Base-by-base conservation (phyloP, 495 filamentous ascomycete species). In the Xylaria telfairii region DNA sequence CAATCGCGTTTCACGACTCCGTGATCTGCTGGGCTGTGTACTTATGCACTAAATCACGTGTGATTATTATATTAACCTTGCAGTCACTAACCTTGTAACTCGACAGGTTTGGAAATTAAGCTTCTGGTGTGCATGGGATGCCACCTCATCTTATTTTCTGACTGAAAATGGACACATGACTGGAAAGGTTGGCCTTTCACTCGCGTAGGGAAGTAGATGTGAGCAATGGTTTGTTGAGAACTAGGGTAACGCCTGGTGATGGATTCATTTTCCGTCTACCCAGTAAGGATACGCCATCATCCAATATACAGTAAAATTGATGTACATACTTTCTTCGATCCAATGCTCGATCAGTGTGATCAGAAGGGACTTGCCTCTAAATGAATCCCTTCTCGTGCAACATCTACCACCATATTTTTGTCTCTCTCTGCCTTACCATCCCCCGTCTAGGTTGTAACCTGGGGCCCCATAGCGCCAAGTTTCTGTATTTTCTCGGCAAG, bases 401-500 rank as follows among this genome's bases (percentile, higher is more conserved):
- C 19, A 59, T 37, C 30, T 37, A 19, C 17, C 24, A 3, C 10
- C 61, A 17, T n/a, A 44, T 26, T 3, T 65, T 34, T 10, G n/a
- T 37, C 24, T 49, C 41, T 42, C 53, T 46, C 19, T 3, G 34
- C 46, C 41, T n/a, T 21, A 28, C 10, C 24, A 32, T 13, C 28
- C 1, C 4, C 28, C 12, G 15, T 64, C 49, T 70, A 70, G 26
- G 34, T 41, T 37, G 60, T 61, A 67, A 72, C 62, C 70, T 66
- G 49, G 42, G 53, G 67, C 51, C 72, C 61, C 49, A 74, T 63
- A 41, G 63, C 70, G 30, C 72, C 78, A 0, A 78, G 72, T 65
- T 74, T 77, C 41, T 78, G 76, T 1, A 82, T 81, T 65, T 83
- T 75, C 9, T 81, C 82, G 2, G 83, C 81, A 7, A 84, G 72